Evolutionary conservation across 257 asterid species (phyloP), one percentile per base, ranked within the genome.

Genomic region (Solanum paucissectum): DNA sequence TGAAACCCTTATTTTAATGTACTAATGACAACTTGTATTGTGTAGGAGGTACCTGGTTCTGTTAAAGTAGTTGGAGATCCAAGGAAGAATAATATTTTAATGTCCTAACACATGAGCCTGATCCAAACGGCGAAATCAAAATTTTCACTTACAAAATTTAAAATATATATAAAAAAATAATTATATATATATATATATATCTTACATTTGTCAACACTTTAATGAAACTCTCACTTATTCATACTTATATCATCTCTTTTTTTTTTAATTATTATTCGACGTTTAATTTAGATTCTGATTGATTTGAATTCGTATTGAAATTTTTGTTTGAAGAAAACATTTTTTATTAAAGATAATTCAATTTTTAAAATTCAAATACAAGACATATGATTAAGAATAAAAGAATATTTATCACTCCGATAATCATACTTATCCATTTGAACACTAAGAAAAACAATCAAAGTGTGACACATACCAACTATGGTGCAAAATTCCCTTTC

Each of bases 21-120:
- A 7, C 72, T 25, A 77, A 89, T 66, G 90, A 89, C 90, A 89
- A 64, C 71, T 68, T 83, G 86, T 74, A 83, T 88, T 44, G 64
- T 44, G 66, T 44, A 79, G 16, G 84, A 79, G 66, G 16, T 79
- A 79, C 85, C 85, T 81, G 85, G 68, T 29, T 68, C 42, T 29
- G 18, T 32, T 81, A 25, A 36, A 85, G 85, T 83, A 81, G 85
- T 72, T 86, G 68, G 85, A 86, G 79, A 88, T 58, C 89, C 72
- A 86, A 68, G 55, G 55, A 84, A 64, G 34, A 36, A 75, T 27
- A 5, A 77, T 27, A 87, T 27, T 83, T 73, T 46, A 75, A 38
- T 1, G 36, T 76, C 6, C 6, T 40, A 74, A 38, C 11, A 23
- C 55, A 75, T 75, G 83, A 5, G 20, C 20, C 9, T 5, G 2